Evolutionary conservation across 1,284 basidiomycete species (phyloP).

Genomic region (Rhodotorula mucilaginosa): DNA sequence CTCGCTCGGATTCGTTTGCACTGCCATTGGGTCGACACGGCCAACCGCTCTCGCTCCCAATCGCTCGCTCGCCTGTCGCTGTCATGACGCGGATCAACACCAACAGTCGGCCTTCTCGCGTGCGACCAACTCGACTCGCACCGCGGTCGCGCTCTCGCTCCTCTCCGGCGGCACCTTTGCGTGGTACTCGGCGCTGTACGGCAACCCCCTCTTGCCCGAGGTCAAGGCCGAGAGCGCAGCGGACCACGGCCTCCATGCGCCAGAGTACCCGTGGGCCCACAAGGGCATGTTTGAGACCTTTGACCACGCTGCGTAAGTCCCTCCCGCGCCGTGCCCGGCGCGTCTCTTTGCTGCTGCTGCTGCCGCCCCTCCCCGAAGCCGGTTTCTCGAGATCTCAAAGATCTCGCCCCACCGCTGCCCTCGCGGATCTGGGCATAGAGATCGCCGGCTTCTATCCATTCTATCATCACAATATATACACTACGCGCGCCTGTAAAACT

Average conservation of each 20-base stretch:
- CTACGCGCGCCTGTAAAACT: not conserved
- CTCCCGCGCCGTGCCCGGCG: not conserved
- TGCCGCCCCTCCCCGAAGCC: not conserved
- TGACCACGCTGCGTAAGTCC: slow-evolving; percentile 70
- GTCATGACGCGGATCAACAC: not conserved
- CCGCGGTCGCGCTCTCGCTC: slow-evolving; percentile 12
- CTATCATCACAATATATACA: not conserved
- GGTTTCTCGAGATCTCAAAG: not conserved
- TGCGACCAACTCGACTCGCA: slow-evolving; percentile 13
- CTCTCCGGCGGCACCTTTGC: slow-evolving; percentile 83
- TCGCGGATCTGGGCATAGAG: too few relatives aligned
- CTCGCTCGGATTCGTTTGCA: not conserved
- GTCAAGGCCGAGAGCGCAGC: slow-evolving; percentile 84
- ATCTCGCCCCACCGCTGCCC: too few relatives aligned
- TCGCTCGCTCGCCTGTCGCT: not conserved
- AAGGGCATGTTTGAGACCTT: slow-evolving; percentile 83
- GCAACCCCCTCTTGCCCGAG: slow-evolving; percentile 76
- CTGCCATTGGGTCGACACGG: not conserved
- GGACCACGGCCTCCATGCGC: slow-evolving; percentile 91
- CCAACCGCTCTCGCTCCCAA: not conserved
- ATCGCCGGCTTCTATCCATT: too few relatives aligned
- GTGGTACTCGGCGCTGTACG: slow-evolving; percentile 95
- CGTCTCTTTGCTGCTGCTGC: not conserved
- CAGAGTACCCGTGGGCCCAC: slow-evolving; percentile 87
- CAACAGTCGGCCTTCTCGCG: slow-evolving; percentile 16